Evolutionary conservation across 768 basidiomycete species (phyloP).

Genomic region (Russula olivacea): DNA sequence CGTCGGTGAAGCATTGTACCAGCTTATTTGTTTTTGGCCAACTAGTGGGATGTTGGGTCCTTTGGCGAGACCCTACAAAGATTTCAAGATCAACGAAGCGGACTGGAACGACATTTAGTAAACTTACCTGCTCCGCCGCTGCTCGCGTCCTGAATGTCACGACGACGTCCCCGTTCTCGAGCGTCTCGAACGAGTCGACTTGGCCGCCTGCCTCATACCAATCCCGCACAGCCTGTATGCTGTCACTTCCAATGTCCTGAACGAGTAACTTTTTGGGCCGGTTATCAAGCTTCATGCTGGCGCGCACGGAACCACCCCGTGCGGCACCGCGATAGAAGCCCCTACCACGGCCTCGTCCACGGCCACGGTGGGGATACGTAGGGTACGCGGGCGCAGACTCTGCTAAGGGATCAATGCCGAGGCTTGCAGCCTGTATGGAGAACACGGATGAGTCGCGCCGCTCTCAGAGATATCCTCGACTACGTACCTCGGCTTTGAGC

Average conservation of each 20-base stretch:
- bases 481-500: constrained; percentile 70
- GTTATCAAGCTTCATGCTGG: constrained; percentile 87
- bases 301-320: constrained; percentile 60
- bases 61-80: constrained; percentile 60
- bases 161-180: constrained; percentile 52
- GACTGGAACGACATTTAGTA: neutral
- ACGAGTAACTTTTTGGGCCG: constrained; percentile 76
- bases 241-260: constrained; percentile 55
- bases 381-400: constrained; percentile 34
- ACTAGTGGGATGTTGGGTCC: constrained; percentile 60
- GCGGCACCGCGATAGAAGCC: constrained; percentile 54
- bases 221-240: constrained; percentile 57
- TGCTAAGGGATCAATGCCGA: constrained; percentile 49
- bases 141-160: constrained; percentile 67
- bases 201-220: constrained; percentile 83
- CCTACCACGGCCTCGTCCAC: constrained; percentile 60
- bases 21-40: constrained; percentile 60
- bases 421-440: constrained; percentile 55
- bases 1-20: constrained; percentile 44
- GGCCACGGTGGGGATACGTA: constrained; percentile 46
- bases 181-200: constrained; percentile 55
- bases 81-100: neutral
- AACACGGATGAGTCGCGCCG: neutral
- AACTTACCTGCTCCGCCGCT: constrained; percentile 68
- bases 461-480: neutral